Percentiles rank a stretch among this genome's conserved stretches.
These are phyloP conservation scores for Mrakiaceae sp. DNA, from an alignment of 1,284 basidiomycete species.

Conservation along the genomic window DNA sequence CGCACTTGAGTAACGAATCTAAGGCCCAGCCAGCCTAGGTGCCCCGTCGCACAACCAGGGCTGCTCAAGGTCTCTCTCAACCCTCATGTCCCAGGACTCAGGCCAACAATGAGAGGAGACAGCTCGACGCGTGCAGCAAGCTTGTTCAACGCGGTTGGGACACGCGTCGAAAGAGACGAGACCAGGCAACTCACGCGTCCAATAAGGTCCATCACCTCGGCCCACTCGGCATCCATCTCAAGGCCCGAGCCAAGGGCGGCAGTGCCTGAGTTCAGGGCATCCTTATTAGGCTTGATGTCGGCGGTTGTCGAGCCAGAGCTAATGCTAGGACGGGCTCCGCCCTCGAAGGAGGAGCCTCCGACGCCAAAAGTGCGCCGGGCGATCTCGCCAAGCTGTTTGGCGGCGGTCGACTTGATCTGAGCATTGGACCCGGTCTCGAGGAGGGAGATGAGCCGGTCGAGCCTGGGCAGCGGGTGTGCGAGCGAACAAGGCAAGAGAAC, in stretches of 20 bases:
- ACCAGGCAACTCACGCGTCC: conserved; percentile 6
- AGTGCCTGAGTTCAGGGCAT: background rate
- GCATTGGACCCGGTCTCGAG: conserved; percentile 35
- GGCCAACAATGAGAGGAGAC: too few relatives aligned
- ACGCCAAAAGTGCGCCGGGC: conserved; percentile 26
- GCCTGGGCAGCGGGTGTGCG: conserved; percentile 19
- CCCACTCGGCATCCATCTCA: conserved; percentile 31
- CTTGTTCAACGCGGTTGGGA: too few relatives aligned
- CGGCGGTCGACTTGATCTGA: conserved; percentile 33
- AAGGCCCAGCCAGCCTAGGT: too few relatives aligned
- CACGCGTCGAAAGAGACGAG: too few relatives aligned
- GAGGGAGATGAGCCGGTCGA: conserved; percentile 35
- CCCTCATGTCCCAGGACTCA: too few relatives aligned
- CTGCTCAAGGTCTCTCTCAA: too few relatives aligned
- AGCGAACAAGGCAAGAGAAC: background rate
- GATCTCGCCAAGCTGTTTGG: conserved; percentile 34
- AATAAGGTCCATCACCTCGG: conserved; percentile 29
- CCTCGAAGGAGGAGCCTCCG: background rate
- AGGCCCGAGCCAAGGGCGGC: conserved; percentile 16
- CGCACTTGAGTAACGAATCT: too few relatives aligned
- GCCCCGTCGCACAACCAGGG: too few relatives aligned
- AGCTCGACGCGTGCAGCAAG: too few relatives aligned
- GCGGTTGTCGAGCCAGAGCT: too few relatives aligned
- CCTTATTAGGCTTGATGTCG: too few relatives aligned
- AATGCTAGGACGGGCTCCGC: background rate